phyloP scores from a whole-genome alignment of 2,329 filamentous ascomycete species.

The Epichloe sylvatica region DNA sequence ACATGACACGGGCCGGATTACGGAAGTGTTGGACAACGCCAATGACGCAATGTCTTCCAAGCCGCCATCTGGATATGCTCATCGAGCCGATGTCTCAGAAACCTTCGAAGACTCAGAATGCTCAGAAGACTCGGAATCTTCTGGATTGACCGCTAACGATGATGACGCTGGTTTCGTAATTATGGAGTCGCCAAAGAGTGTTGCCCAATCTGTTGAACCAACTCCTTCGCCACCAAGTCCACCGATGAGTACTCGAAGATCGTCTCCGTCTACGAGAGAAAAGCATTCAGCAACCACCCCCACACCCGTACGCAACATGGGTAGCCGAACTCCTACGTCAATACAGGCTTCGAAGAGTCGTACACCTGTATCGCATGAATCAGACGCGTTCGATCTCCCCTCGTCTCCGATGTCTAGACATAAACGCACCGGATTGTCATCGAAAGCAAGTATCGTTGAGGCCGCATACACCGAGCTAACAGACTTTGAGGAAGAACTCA shows the following conservation, averaged over 20 bases:
- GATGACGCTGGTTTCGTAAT: conserved; percentile 3
- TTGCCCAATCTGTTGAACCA: neutral
- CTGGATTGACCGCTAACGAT: neutral
- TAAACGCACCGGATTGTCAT: neutral
- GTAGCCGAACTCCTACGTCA: neutral
- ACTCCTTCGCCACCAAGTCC: conserved; percentile 4
- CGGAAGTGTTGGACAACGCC: conserved; percentile 1
- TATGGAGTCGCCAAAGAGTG: conserved; percentile 1
- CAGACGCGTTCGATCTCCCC: conserved; percentile 4
- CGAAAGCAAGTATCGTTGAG: neutral
- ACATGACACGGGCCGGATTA: neutral
- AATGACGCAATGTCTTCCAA: neutral
- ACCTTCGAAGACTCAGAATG: neutral
- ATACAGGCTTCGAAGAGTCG: neutral
- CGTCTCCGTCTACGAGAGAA: neutral
- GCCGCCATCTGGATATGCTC: neutral
- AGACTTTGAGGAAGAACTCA: neutral
- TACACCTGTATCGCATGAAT: neutral
- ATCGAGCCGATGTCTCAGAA: neutral
- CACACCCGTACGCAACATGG: neutral
- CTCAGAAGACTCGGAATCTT: neutral
- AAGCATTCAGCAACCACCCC: neutral
- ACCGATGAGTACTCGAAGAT: neutral
- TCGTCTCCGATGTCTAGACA: conserved; percentile 2
- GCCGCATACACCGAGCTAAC: neutral